These are phyloP conservation scores for Albifimbria verrucaria DNA, from an alignment of 2,329 filamentous ascomycete species.

Conservation along the genomic window DNA sequence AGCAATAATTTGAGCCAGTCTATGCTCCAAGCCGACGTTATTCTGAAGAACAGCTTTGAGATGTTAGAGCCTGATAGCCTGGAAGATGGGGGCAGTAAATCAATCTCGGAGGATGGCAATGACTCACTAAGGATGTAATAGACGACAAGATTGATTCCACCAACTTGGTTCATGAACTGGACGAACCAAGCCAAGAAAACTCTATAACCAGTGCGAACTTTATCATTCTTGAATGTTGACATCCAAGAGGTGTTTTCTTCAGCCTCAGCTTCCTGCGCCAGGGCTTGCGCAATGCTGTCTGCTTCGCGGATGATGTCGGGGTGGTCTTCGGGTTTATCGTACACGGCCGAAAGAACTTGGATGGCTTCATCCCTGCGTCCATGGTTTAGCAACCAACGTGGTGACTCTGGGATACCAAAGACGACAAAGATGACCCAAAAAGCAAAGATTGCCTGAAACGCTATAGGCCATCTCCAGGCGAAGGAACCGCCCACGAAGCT, in stretches of 20 bases:
- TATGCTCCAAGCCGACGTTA: constrained; percentile 25
- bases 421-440: constrained; percentile 26
- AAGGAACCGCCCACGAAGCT: constrained; percentile 21
- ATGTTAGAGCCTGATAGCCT: constrained; percentile 49
- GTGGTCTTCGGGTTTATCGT: constrained; percentile 33
- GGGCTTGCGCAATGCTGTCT: too few species aligned
- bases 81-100: constrained; percentile 50
- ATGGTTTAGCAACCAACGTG: constrained; percentile 35
- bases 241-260: too few species aligned
- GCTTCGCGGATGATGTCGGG: too few species aligned
- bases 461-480: constrained; percentile 19
- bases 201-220: constrained; percentile 35
- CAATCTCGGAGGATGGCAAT: constrained; percentile 37
- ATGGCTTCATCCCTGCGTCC: constrained; percentile 33
- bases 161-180: constrained; percentile 41
- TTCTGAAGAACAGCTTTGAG: constrained; percentile 26
- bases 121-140: constrained; percentile 40
- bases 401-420: constrained; percentile 35
- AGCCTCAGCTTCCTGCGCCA: too few species aligned
- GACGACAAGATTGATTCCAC: constrained; percentile 17
- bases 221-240: constrained; percentile 34
- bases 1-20: constrained; percentile 24
- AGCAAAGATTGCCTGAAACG: constrained; percentile 29
- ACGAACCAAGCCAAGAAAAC: constrained; percentile 39
- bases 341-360: constrained; percentile 31